phyloP scores from a whole-genome alignment of 306 rosid genomes.

The Pterocarpus macrocarpus region DNA sequence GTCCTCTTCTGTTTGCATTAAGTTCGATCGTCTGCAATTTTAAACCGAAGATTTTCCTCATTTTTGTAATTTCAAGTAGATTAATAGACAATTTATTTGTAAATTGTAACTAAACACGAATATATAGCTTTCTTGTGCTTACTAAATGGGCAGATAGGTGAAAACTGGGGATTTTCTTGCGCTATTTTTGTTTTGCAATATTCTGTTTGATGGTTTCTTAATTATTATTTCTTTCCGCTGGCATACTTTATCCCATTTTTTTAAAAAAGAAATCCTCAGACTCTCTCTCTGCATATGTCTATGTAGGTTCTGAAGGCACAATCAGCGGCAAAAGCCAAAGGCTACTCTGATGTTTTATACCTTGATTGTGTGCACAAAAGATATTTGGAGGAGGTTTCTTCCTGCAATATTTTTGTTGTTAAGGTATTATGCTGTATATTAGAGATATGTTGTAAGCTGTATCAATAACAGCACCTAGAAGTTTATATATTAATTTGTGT shows the following conservation, averaged over 20 bases:
- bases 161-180: slow-evolving; percentile 16
- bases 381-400: slow-evolving; percentile 98
- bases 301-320: slow-evolving; percentile 93
- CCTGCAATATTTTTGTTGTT: slow-evolving; percentile 95
- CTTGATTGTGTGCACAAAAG: slow-evolving; percentile 91
- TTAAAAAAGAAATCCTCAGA: neutral
- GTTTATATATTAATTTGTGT: no score
- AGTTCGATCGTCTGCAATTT: slow-evolving; percentile 26
- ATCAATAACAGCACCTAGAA: no score
- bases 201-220: slow-evolving; percentile 34
- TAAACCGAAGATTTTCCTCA: neutral
- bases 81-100: slow-evolving; percentile 1
- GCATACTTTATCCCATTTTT: neutral
- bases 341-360: slow-evolving; percentile 93
- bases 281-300: slow-evolving; percentile 12
- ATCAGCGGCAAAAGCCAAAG: slow-evolving; percentile 88
- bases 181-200: neutral
- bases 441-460: no score
- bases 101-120: slow-evolving; percentile 3
- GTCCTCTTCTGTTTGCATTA: slow-evolving; percentile 26
- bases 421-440: slow-evolving; percentile 62
- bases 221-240: slow-evolving; percentile 27
- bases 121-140: slow-evolving; percentile 25
- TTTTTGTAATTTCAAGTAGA: slow-evolving; percentile 10
- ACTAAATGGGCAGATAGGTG: neutral